Percentiles rank a stretch among this genome's conserved stretches.
phyloP scores from a whole-genome alignment of 805 yeast species.

The Yarrowia sp. region DNA sequence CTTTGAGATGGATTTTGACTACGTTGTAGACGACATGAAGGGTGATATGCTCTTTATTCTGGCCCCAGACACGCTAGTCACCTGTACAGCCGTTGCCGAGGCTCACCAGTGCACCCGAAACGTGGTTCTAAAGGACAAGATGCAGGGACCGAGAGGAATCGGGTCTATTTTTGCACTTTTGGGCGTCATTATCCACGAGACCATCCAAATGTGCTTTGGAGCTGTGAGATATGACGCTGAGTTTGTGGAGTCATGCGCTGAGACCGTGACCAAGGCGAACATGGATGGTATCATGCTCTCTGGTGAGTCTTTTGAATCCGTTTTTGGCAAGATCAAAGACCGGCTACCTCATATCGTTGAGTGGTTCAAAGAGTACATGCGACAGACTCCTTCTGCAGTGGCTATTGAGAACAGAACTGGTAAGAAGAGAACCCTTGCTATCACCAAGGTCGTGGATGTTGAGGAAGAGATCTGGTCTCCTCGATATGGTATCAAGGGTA shows the following conservation, averaged over 20 bases:
- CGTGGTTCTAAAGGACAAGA: conserved; percentile 56
- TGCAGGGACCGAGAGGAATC: conserved; percentile 43
- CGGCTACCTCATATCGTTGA: conserved; percentile 35
- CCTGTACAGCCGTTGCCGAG: conserved; percentile 80
- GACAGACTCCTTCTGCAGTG: conserved; percentile 31
- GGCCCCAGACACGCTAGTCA: conserved; percentile 76
- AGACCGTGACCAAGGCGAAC: conserved; percentile 42
- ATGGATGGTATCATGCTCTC: conserved; percentile 40
- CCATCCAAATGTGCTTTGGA: conserved; percentile 60
- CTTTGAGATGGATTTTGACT: conserved; percentile 11
- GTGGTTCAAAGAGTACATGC: conserved; percentile 29
- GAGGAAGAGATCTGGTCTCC: conserved; percentile 96
- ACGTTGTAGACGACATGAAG: conserved; percentile 50
- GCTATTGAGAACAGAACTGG: conserved; percentile 30
- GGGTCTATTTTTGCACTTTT: conserved; percentile 50
- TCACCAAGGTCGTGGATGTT: conserved; percentile 67
- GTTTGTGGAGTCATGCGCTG: conserved; percentile 41
- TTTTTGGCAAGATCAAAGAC: conserved; percentile 47
- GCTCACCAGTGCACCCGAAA: conserved; percentile 70
- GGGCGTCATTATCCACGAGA: conserved; percentile 79
- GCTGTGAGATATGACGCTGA: conserved; percentile 40
- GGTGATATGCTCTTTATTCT: conserved; percentile 61
- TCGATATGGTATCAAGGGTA: conserved; percentile 81
- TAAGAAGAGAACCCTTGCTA: conserved; percentile 47
- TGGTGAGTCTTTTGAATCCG: conserved; percentile 51